Base-by-base conservation (phyloP, 345 rosid genomes). In the Populus ilicifolia region DNA sequence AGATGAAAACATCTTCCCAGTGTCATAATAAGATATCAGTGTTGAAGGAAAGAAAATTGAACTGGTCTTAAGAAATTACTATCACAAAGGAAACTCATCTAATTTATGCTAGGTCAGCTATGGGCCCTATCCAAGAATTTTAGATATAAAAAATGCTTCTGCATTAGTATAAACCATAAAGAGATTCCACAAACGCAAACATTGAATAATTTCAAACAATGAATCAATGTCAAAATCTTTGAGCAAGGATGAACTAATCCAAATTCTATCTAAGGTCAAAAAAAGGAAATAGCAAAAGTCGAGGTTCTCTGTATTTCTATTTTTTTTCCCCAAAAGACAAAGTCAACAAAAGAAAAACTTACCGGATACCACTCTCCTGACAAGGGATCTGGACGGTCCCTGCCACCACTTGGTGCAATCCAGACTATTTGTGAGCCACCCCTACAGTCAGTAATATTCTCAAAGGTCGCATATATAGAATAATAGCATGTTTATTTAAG, bases 391-490 rank as follows among this genome's bases (percentile, higher is more conserved):
- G 98, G 99, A 21, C 98, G 98, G 83, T 96, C 99, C 77, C 98
- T 91, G 73, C 99, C 99, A 78, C 99, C 99, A 70, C 98, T 96
- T 73, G 99, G 98, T 54, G 99, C 93, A 80, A 96, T 93, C 99
- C 99, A 96, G 68, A 96, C 82, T 74, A 93, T 67, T 73, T 88
- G 89, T 38, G 97, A 90, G 39, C 98, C 99, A 81, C 88, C 88
- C 93, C 98, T 95, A 83, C 50, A 71, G 33, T 65, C 43, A 78
- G 48, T 71, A 38, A 74, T 48, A 70, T 46, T 84, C 33, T 76
- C 35, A 83, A 69, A 62, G 46, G 30, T 29, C 46, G 64, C 21
- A 14, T 8, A 66, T 48, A 59, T 54, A 29, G 16, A 81, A 74
- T 16, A 52, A 52, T 18, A 25, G 6, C 11, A 5, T 29, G 74